Evolutionary conservation across 108 stramenopile species (phyloP).

Genomic region (Phaeodactylum tricornutum): DNA sequence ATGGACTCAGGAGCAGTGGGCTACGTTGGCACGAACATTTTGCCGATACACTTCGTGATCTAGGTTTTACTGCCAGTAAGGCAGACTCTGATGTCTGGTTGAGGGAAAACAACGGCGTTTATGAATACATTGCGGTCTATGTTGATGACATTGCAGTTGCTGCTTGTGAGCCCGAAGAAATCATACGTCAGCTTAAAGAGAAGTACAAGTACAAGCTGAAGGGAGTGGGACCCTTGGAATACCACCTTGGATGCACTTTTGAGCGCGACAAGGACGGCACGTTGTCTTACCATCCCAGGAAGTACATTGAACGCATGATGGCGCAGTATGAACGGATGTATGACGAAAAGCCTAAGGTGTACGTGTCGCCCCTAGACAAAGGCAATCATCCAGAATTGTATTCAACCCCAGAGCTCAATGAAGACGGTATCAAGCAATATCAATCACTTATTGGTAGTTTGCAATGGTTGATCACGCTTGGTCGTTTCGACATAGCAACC

Average conservation of each 20-base stretch:
- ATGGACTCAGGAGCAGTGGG: conserved; percentile 8
- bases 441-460: conserved; percentile 16
- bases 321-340: conserved; percentile 13
- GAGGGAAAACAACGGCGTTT: background rate
- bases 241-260: conserved; percentile 8
- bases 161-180: conserved; percentile 7
- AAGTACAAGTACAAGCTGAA: conserved; percentile 8
- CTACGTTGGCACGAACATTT: background rate
- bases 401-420: background rate
- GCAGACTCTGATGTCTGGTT: conserved; percentile 29
- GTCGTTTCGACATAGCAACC: conserved; percentile 16
- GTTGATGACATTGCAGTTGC: conserved; percentile 2
- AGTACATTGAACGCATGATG: conserved; percentile 4
- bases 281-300: background rate
- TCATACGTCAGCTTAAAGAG: background rate
- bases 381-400: conserved; percentile 19
- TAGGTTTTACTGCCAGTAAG: conserved; percentile 20
- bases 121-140: conserved; percentile 8
- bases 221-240: conserved; percentile 1
- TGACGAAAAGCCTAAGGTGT: conserved; percentile 15
- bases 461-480: conserved; percentile 13
- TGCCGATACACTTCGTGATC: conserved; percentile 10
- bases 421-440: conserved; percentile 4
- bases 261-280: conserved; percentile 3
- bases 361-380: conserved; percentile 7